phyloP scores from a whole-genome alignment of 108 stramenopile species.

The Nitzschia sp. region DNA sequence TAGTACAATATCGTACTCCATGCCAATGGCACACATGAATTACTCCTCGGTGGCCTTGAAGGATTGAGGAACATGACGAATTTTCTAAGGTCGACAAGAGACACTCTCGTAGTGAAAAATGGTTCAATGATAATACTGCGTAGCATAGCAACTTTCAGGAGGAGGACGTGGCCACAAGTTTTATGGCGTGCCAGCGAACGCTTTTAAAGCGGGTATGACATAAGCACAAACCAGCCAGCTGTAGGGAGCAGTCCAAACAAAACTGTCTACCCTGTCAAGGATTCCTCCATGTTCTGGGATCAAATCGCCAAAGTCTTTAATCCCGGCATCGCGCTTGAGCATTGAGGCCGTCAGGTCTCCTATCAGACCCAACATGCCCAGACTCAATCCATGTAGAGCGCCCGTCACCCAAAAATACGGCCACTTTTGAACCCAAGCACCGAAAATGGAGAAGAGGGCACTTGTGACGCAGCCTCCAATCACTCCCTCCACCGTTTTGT shows the following conservation, averaged over 20 bases:
- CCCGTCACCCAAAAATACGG: constrained; percentile 85
- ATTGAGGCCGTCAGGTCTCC: constrained; percentile 97
- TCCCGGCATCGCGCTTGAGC: constrained; percentile 94
- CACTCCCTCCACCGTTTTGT: constrained; percentile 96
- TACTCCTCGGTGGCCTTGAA: too few species aligned
- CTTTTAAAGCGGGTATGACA: constrained; percentile 68
- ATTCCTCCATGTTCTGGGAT: constrained; percentile 98
- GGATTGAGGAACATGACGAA: too few species aligned
- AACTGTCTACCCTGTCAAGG: constrained; percentile 95
- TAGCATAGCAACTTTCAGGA: too few species aligned
- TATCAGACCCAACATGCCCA: constrained; percentile 86
- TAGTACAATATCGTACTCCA: too few species aligned
- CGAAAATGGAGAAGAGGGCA: constrained; percentile 62
- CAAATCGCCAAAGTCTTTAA: constrained; percentile 96
- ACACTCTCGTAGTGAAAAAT: too few species aligned
- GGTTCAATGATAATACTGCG: too few species aligned
- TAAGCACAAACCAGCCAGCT: constrained; percentile 75
- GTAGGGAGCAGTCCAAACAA: constrained; percentile 94
- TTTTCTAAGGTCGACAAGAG: too few species aligned
- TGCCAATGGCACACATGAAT: too few species aligned
- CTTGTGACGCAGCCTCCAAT: constrained; percentile 85
- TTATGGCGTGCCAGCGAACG: neutral
- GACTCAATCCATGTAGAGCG: constrained; percentile 77
- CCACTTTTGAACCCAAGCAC: constrained; percentile 93
- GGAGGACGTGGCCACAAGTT: too few species aligned